phyloP scores from a whole-genome alignment of 495 filamentous ascomycete species.

The Podospora appendiculata region DNA sequence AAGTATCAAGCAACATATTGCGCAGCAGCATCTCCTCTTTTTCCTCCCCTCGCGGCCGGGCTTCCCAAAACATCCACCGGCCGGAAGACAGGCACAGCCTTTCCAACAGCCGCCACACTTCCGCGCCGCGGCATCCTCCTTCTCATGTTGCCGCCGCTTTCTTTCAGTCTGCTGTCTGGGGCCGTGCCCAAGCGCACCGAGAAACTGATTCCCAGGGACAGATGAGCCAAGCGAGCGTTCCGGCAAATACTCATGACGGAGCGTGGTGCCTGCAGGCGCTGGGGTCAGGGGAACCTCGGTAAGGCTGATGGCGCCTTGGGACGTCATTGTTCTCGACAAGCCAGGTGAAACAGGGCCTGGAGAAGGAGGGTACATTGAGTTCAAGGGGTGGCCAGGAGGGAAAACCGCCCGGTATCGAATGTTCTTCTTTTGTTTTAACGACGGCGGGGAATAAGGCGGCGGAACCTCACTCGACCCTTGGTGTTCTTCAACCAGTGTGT shows the following conservation, averaged over 20 bases:
- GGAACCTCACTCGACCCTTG: slow-evolving; percentile 19
- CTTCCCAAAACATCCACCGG: slow-evolving; percentile 54
- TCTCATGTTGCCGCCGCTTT: slow-evolving; percentile 51
- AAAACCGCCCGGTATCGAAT: slow-evolving; percentile 33
- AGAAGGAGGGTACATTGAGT: slow-evolving; percentile 33
- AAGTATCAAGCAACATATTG: slow-evolving; percentile 44
- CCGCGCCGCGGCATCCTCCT: slow-evolving; percentile 50
- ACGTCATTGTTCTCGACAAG: slow-evolving; percentile 37
- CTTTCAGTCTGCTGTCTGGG: slow-evolving; percentile 32
- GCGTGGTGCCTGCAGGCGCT: slow-evolving; percentile 3
- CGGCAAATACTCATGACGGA: slow-evolving; percentile 16
- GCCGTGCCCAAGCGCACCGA: slow-evolving; percentile 19
- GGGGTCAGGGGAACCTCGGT: slow-evolving; percentile 33
- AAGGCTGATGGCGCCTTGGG: slow-evolving; percentile 35
- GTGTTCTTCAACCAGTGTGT: slow-evolving; percentile 22
- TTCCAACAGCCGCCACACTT: slow-evolving; percentile 53
- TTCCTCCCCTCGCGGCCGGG: slow-evolving; percentile 55
- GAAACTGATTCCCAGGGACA: slow-evolving; percentile 27
- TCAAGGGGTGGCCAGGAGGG: slow-evolving; percentile 26
- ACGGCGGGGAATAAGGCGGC: slow-evolving; percentile 37
- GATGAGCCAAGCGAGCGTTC: slow-evolving; percentile 29
- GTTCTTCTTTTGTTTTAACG: slow-evolving; percentile 9
- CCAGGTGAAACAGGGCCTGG: slow-evolving; percentile 34
- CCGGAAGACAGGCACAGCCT: slow-evolving; percentile 50
- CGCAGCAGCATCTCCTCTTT: slow-evolving; percentile 50